Evolutionary conservation across 768 basidiomycete genomes (phyloP).

Genomic region (Zangia roseola): DNA sequence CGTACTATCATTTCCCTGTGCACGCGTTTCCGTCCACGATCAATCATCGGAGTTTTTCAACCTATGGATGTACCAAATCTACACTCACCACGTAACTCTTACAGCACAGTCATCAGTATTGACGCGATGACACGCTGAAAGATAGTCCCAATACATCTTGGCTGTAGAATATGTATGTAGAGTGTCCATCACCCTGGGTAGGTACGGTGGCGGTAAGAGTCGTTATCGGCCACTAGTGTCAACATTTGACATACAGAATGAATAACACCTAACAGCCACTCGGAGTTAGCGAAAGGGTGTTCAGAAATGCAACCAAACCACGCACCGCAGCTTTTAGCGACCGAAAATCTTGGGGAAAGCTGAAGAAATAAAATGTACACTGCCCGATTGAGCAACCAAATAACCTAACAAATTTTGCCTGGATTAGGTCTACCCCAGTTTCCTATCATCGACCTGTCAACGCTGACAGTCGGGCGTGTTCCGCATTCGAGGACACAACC

Average conservation of each 20-base stretch:
- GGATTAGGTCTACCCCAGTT: too few relatives aligned
- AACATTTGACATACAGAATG: background rate
- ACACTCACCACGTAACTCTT: too few relatives aligned
- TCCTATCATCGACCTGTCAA: too few relatives aligned
- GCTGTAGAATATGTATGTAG: background rate
- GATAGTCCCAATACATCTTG: background rate
- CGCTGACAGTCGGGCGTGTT: too few relatives aligned
- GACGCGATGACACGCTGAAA: conserved; percentile 2
- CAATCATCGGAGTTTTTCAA: too few relatives aligned
- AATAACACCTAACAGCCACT: background rate
- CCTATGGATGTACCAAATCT: too few relatives aligned
- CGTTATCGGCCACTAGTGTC: too few relatives aligned
- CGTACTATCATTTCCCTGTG: conserved; percentile 6
- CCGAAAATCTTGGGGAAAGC: conserved; percentile 6
- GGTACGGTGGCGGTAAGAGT: too few relatives aligned
- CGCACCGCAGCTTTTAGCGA: conserved; percentile 8
- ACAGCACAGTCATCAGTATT: too few relatives aligned
- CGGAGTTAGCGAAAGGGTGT: background rate
- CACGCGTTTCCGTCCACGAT: too few relatives aligned
- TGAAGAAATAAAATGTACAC: conserved; percentile 6
- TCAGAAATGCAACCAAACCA: background rate
- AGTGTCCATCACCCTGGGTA: background rate
- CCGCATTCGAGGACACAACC: too few relatives aligned
- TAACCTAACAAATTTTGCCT: background rate
- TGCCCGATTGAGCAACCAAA: conserved; percentile 13